Evolutionary conservation across 768 basidiomycete species (phyloP).

Genomic region (Mycena pura): DNA sequence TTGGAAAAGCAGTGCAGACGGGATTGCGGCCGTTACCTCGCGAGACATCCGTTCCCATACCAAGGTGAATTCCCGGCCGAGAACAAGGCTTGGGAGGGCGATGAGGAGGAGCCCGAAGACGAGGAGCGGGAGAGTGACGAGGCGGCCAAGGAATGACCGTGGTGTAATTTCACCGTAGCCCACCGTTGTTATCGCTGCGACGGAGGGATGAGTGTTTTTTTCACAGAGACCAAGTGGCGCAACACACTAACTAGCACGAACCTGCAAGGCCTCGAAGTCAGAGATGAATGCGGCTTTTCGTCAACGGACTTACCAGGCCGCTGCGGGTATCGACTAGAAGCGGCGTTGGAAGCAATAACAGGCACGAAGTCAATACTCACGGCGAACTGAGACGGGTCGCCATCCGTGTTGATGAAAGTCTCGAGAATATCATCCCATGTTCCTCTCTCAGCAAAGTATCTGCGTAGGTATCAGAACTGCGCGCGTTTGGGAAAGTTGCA

Average conservation of each 20-base stretch:
- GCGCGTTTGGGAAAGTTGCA: neutral
- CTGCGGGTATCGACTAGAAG: constrained; percentile 69
- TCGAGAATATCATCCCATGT: constrained; percentile 85
- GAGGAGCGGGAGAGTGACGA: constrained; percentile 86
- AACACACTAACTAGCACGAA: constrained; percentile 82
- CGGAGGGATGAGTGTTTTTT: constrained; percentile 7
- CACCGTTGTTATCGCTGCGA: constrained; percentile 83
- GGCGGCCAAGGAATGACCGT: constrained; percentile 83
- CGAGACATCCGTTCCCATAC: constrained; percentile 86
- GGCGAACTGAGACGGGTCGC: constrained; percentile 81
- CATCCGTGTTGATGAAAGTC: constrained; percentile 85
- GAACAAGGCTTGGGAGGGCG: constrained; percentile 89
- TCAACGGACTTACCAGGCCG: constrained; percentile 69
- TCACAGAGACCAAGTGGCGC: neutral
- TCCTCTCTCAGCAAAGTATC: constrained; percentile 90
- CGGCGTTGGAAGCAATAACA: neutral
- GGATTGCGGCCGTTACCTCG: constrained; percentile 40
- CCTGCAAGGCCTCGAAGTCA: constrained; percentile 39
- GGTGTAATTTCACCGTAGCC: constrained; percentile 95
- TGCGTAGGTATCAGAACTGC: constrained; percentile 29
- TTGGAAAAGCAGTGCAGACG: neutral
- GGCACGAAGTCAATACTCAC: constrained; percentile 45
- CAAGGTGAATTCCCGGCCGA: constrained; percentile 88
- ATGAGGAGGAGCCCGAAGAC: constrained; percentile 89
- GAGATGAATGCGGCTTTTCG: neutral